Evolutionary conservation across 176 grass and related monocot species (phyloP).

Genomic region (Carex littledalei): DNA sequence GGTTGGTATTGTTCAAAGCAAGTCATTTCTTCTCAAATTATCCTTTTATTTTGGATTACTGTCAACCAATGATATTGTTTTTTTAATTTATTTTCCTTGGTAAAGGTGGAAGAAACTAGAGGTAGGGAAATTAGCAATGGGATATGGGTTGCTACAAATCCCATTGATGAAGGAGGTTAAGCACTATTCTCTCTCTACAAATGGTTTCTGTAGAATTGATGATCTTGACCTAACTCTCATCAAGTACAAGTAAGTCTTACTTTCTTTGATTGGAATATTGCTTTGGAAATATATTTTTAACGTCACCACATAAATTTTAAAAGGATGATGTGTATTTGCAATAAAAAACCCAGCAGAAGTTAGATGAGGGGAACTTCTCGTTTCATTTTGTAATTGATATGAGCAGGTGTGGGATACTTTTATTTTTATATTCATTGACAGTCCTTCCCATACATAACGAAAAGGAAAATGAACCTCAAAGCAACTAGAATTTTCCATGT

Average conservation of each 20-base stretch:
- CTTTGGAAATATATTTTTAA: neutral
- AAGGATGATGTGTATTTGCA: neutral
- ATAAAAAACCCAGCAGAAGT: neutral
- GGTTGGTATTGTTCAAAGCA: conserved; percentile 6
- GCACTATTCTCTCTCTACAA: conserved; percentile 75
- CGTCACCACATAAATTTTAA: neutral
- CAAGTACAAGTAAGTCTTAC: conserved; percentile 82
- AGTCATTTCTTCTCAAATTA: neutral
- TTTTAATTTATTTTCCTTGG: neutral
- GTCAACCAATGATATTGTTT: neutral
- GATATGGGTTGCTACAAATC: conserved; percentile 84
- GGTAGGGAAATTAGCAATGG: conserved; percentile 88
- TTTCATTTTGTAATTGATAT: neutral
- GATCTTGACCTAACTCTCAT: conserved; percentile 58
- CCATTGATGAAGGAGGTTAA: conserved; percentile 96
- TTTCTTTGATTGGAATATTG: conserved; percentile 9
- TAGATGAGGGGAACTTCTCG: neutral
- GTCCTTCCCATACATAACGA: neutral
- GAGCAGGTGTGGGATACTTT: neutral
- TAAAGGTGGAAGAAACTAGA: conserved; percentile 81
- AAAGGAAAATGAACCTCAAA: neutral
- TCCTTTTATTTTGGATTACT: neutral
- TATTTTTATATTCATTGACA: neutral
- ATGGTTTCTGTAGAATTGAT: conserved; percentile 55
- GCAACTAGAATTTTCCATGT: neutral